Base-by-base conservation (phyloP, 768 basidiomycete species). In the Leucosporidium creatinivorum region DNA sequence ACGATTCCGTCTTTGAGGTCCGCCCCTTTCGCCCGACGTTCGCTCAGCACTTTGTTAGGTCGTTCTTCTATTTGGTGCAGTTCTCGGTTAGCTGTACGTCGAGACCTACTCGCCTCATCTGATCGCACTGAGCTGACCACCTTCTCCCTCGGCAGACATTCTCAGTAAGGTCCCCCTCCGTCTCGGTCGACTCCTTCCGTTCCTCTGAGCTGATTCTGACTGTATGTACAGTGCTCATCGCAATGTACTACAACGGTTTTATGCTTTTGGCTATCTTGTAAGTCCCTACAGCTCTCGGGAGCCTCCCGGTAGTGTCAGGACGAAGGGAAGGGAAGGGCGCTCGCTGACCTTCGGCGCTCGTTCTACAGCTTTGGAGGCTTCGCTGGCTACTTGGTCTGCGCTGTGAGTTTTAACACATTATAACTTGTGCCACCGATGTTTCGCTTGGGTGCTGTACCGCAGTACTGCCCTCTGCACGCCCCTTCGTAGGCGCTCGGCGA, bases 231-330 rank as follows among this genome's bases (percentile, higher is more conserved):
- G 78, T 44, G 39, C 39, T 44, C 8, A 44, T 44, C 39, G 39
- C 39, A 3, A 44, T 44, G 78, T 78, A 75, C 69, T 78, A 72
- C 73, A 78, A 78, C 67, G 77, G 76, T 1, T 76, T 68, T 44
- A 68, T 79, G 64, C 72, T 79, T 28, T 65, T 79, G 44, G 75
- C 72, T 12, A 78, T 79, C 64, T 77, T 77, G 39, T 44, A 17
- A 44, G 39, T 44, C 15, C 39, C 15, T 44, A 10, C 39, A 44
- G 15, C 13, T 13, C 15, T 44, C 39, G 6, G 33, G 12, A 36
- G 33, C 33, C 12, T 36, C 33, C 33, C 12, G 33, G 12, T 5
- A 36, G 33, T 5, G 6, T 36, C 33, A 36, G 12, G 33, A 36
- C n/a, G n/a, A n/a, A n/a, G 33, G 33, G 33, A 33, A 33, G 33